Evolutionary conservation across 2,329 filamentous ascomycete species (phyloP), one percentile per base, ranked within the genome.

Genomic region (Ophiostoma montium): DNA sequence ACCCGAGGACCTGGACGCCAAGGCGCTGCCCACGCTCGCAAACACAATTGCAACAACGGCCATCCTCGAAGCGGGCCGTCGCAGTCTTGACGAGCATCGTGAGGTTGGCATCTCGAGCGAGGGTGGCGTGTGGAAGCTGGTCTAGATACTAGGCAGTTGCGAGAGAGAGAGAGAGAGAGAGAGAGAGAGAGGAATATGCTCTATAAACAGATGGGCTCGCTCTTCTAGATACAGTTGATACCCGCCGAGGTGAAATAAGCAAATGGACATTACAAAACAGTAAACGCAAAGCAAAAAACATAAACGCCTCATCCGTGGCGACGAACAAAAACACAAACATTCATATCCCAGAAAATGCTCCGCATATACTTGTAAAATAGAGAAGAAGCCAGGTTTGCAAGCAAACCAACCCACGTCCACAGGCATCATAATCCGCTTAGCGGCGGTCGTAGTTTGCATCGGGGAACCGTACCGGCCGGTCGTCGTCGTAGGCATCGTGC

Each of bases 41-140:
- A 95, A 95, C 64, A 95, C 89, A 0, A 81, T 95, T 58, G 86
- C 86, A 13, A 95, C 89, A 1, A 94, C 87, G 9, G 89, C 89
- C 1, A 95, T 95, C 55, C 70, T 95, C 50, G 84, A 95, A 65
- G 89, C 89, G 1, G 89, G 90, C 0, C 71, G 89, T 55, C 74
- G 80, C 60, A 90, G 85, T 62, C 74, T 95, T 58, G 88, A 95
- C 62, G 86, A 95, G 71, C 75, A 76, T 50, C 72, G 88, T 50
- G 76, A 86, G 52, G 76, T 95, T 27, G 78, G 79, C 62, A 94
- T 95, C 58, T 70, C 77, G 57, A 69, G 80, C 54, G 70, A 76
- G 58, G 72, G 76, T 50, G 82, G 75, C 0, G 63, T 68, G 27
- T 94, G 86, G 86, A 78, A 71, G 58, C 64, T 94, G 62, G 64